phyloP scores from a whole-genome alignment of 2,329 filamentous ascomycete genomes.

The Cercospora zeae-maydis region DNA sequence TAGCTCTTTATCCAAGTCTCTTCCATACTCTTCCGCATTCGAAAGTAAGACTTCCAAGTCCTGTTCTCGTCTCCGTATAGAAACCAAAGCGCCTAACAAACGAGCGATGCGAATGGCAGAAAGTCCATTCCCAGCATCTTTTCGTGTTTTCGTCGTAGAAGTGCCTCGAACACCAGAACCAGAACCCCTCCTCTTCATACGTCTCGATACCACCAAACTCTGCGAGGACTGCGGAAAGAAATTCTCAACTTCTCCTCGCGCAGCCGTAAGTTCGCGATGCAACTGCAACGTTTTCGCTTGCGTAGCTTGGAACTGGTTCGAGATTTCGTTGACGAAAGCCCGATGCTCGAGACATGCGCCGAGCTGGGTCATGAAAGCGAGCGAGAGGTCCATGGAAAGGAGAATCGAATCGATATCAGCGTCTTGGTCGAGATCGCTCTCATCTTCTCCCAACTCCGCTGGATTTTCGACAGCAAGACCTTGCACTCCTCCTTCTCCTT shows the following conservation, averaged over 20 bases:
- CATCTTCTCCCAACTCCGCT: background rate
- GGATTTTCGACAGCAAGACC: background rate
- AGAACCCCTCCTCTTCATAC: background rate
- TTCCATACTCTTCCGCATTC: background rate
- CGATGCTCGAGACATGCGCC: background rate
- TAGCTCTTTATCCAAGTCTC: background rate
- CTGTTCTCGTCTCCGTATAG: background rate
- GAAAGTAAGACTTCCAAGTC: background rate
- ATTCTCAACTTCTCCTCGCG: background rate
- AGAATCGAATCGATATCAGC: background rate
- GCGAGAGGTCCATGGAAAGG: background rate
- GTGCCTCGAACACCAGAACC: background rate
- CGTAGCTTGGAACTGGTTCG: background rate
- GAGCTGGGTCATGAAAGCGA: background rate
- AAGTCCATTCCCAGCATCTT: background rate
- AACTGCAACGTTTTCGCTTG: background rate
- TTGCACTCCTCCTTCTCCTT: background rate
- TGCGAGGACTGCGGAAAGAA: background rate
- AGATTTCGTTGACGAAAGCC: background rate
- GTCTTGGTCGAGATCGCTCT: background rate
- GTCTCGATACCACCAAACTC: background rate
- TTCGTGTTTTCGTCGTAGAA: no score
- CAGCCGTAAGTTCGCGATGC: background rate
- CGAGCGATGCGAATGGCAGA: background rate
- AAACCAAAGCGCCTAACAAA: background rate